Evolutionary conservation across 805 yeast species (phyloP).

Genomic region (Candida broadrunensis): DNA sequence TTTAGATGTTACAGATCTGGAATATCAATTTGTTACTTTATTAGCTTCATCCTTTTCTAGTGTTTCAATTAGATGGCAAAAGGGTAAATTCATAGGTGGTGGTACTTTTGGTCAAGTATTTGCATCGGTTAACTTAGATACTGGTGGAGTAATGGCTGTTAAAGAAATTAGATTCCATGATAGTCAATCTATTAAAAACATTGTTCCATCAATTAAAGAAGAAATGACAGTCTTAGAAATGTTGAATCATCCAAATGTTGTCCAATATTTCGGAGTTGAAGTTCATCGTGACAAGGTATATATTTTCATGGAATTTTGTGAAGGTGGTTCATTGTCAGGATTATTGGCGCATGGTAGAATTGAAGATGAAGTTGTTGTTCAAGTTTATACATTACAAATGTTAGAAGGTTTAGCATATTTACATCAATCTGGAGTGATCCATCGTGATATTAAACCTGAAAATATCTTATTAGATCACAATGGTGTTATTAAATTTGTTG

Average conservation of each 20-base stretch:
- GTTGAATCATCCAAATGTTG: conserved; percentile 94
- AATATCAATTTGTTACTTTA: conserved; percentile 80
- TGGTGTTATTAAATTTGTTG: conserved; percentile 93
- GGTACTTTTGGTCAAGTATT: conserved; percentile 95
- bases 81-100: conserved; percentile 88
- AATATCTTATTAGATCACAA: conserved; percentile 85
- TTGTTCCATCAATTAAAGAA: conserved; percentile 86
- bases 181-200: conserved; percentile 74
- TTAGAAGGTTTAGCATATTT: conserved; percentile 92
- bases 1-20: conserved; percentile 81
- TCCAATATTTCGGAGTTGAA: conserved; percentile 95
- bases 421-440: conserved; percentile 94
- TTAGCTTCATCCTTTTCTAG: conserved; percentile 87
- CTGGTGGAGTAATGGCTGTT: conserved; percentile 96
- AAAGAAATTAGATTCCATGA: conserved; percentile 92
- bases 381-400: conserved; percentile 86
- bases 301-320: conserved; percentile 96
- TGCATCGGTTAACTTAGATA: conserved; percentile 87
- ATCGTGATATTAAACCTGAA: conserved; percentile 95
- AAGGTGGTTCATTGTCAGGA: conserved; percentile 88
- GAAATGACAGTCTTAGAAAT: conserved; percentile 96
- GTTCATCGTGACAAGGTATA: conserved; percentile 94
- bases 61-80: conserved; percentile 95
- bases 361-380: conserved; percentile 91
- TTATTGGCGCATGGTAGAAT: conserved; percentile 88